Base-by-base conservation (phyloP, 2,329 filamentous ascomycete genomes). In the Fusarium verticillioides region DNA sequence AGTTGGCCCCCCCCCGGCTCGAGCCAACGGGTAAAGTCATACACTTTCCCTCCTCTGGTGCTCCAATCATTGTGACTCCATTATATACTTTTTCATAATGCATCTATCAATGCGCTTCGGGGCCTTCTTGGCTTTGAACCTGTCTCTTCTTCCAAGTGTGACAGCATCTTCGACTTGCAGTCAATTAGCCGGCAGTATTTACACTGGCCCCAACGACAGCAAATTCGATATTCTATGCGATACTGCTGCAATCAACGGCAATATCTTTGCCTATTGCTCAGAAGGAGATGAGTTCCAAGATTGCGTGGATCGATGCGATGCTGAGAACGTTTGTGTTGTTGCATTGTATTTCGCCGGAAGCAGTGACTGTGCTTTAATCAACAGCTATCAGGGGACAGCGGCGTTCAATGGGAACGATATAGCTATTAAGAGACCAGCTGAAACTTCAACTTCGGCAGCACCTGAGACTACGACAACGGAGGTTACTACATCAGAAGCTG, bases 321-420 rank as follows among this genome's bases (percentile, higher is more conserved):
- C 0, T 13, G 11, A 2, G 5, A 2, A 0, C 5, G 7, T 0
- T 34, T 50, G 47, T 13, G 0, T 13, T 23, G 30, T 7, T 19
- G 30, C 47, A 18, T 19, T 50, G 47, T 34, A 2, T 18, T 0
- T 50, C 18, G 0, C 0, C 10, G 10, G 1, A 5, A 50, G 46
- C 46, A 28, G 46, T 6, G 46, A 50, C 15, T 50, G 47, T 32
- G 47, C 47, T 32, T 32, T 50, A 2, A 23, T 50, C 30, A 9
- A 7, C 5, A 32, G 0, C 16, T 50, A 13, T 13, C 4, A 6
- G 21, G 11, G 28, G 4, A 32, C 47, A 9, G 32, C 10, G 10
- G 5, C 47, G 11, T 34, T 50, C 0, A 4, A 0, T 7, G 30
- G 47, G 0, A 32, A 23, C 11, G 47, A 50, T 9, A 0, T 50